Percentiles rank a stretch among this genome's conserved stretches.
Evolutionary conservation across 176 grass and related monocot species (phyloP).

Genomic region (Triticum dicoccoides): DNA sequence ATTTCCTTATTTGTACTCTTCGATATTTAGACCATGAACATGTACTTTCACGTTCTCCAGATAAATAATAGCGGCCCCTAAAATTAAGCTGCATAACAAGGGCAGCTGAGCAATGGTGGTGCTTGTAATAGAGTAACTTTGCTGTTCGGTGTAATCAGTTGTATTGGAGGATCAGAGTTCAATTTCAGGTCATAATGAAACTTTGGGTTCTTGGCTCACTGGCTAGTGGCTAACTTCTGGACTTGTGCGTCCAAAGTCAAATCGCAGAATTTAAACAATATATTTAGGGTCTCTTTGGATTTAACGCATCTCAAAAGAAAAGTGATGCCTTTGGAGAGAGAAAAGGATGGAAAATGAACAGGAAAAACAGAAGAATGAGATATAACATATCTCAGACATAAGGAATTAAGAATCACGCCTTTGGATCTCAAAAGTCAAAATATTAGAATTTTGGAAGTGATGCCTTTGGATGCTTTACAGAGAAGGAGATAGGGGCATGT

Average conservation of each 20-base stretch:
- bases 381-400: neutral
- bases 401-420: neutral
- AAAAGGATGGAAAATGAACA: neutral
- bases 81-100: slow-evolving; percentile 1
- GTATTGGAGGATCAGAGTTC: neutral
- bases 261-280: slow-evolving; percentile 8
- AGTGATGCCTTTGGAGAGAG: neutral
- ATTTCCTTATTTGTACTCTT: neutral
- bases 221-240: slow-evolving; percentile 16
- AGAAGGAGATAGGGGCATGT: neutral
- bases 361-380: neutral
- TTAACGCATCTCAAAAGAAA: neutral
- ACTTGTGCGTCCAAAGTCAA: neutral
- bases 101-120: neutral
- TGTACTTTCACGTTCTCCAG: neutral
- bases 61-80: neutral
- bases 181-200: neutral
- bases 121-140: neutral
- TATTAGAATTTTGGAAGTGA: neutral
- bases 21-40: neutral
- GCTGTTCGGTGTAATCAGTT: neutral
- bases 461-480: neutral
- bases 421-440: neutral
- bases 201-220: slow-evolving; percentile 1
- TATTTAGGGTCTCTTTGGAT: neutral